phyloP scores from a whole-genome alignment of 163 green algal species.

The Scenedesmus sp. region DNA sequence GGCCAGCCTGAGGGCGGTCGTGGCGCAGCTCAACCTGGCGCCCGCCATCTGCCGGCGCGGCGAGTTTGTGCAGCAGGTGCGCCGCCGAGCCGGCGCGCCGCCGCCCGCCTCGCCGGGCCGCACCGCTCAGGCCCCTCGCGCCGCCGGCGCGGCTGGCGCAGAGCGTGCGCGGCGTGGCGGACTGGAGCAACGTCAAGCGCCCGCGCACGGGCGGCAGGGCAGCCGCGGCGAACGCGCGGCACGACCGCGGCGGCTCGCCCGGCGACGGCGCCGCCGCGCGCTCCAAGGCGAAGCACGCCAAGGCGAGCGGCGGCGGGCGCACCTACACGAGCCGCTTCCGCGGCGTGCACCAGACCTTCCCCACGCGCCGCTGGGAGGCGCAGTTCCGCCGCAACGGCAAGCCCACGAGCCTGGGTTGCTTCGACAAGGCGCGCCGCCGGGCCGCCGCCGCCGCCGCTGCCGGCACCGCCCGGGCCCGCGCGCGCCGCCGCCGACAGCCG shows the following conservation, averaged over 20 bases:
- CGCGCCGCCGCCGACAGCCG: too few species aligned
- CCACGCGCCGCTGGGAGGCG: conserved; percentile 91
- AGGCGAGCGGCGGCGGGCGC: conserved; percentile 3
- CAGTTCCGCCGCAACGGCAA: conserved; percentile 92
- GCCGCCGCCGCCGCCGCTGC: not conserved
- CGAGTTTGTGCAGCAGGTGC: not conserved
- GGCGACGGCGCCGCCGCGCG: not conserved
- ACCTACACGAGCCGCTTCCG: conserved; percentile 65
- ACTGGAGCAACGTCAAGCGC: conserved; percentile 24
- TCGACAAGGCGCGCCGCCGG: conserved; percentile 24
- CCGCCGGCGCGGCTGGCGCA: not conserved
- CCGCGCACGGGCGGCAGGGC: not conserved
- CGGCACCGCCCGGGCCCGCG: not conserved
- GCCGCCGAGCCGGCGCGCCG: too few species aligned
- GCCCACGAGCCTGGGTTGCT: conserved; percentile 82
- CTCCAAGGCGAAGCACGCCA: not conserved
- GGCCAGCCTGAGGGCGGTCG: conserved; percentile 12
- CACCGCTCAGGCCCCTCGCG: too few species aligned
- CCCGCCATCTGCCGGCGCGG: conserved; percentile 16
- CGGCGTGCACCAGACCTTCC: conserved; percentile 94
- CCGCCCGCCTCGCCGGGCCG: too few species aligned
- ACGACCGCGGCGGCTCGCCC: too few species aligned
- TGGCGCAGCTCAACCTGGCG: conserved; percentile 24
- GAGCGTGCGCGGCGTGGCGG: conserved; percentile 3
- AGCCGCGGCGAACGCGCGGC: too few species aligned